Base-by-base conservation (phyloP, 495 filamentous ascomycete genomes). In the Penicillium soppii region DNA sequence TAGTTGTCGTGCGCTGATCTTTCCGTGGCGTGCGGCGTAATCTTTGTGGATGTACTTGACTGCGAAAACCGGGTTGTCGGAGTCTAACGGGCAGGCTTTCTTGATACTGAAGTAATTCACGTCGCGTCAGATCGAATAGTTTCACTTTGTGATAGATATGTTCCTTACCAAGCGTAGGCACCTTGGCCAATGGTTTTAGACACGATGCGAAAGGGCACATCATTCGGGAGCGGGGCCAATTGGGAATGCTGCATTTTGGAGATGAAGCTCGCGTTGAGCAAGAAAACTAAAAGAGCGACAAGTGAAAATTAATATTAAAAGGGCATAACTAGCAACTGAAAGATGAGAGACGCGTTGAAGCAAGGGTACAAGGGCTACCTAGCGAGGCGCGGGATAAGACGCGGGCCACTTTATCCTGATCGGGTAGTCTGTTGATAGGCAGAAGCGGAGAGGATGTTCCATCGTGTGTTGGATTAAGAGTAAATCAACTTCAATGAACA, bases 41-140 rank as follows among this genome's bases (percentile, higher is more conserved):
- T 87, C 87, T 72, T 97, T 97, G 75, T 97, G 90, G 64, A 99
- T 96, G 70, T 97, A 90, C 72, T 99, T 99, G 66, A 96, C 90
- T 7, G 94, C 94, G 70, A 99, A 96, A 61, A 97, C 74, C 3
- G 91, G 90, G 23, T 78, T 80, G 12, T 82, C 69, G 15, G 80
- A 67, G 53, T 87, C 74, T 22, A 85, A 69, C 13, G 91, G 91
- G 45, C 81, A 81, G 23, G 92, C 94, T 76, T 97, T 98, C 69
- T 95, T 96, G 62, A 98, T 92, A 55, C 92, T 97, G 35, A 26
- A 36, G 9, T 40, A 13, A 27, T 37, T 42, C 30, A 57, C 15
- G 42, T 51, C n/a, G n/a, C n/a, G 35, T 53, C 19, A 57, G 55
- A 9, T 17, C 2, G n/a, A 12, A 7, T 25, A 6, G 1, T 42